Conservation (phyloP, 1,284 basidiomycete genomes). For the Mycena citricolor region DNA sequence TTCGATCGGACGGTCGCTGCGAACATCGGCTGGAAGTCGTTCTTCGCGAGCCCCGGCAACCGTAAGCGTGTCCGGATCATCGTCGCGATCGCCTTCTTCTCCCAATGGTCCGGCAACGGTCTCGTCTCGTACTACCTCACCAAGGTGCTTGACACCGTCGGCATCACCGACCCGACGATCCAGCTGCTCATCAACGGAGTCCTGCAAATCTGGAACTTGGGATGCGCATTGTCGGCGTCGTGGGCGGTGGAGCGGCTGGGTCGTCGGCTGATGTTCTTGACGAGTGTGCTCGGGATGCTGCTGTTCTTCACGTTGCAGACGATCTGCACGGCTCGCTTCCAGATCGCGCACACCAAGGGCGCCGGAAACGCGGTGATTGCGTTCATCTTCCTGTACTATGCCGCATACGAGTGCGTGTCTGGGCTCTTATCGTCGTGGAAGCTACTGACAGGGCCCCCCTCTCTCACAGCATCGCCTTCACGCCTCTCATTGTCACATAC, state of each 20-base stretch:
- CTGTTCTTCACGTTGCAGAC: constrained; percentile 45
- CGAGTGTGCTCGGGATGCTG: constrained; percentile 45
- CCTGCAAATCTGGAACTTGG: constrained; percentile 54
- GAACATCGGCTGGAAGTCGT: constrained; percentile 48
- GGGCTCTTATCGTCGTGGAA: not conserved
- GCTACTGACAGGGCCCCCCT: constrained; percentile 27
- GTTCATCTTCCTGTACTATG: constrained; percentile 39
- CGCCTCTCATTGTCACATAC: constrained; percentile 59
- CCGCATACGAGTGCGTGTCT: constrained; percentile 39
- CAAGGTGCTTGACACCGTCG: constrained; percentile 51
- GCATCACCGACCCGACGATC: constrained; percentile 51
- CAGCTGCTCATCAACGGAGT: constrained; percentile 48
- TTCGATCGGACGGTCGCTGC: constrained; percentile 40
- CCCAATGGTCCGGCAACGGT: constrained; percentile 67
- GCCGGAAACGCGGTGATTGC: constrained; percentile 48
- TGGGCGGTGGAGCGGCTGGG: constrained; percentile 51
- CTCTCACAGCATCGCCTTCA: constrained; percentile 40
- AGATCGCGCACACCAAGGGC: constrained; percentile 31
- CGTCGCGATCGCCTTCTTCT: constrained; percentile 60
- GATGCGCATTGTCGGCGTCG: constrained; percentile 47
- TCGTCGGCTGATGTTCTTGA: constrained; percentile 54
- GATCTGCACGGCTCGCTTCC: constrained; percentile 40
- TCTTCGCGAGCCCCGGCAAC: constrained; percentile 55
- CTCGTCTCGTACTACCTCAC: constrained; percentile 43
- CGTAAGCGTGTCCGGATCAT: constrained; percentile 53